A percentile compares a stretch with the other conserved stretches of the same genome.
phyloP scores from a whole-genome alignment of 2,329 filamentous ascomycete species.

The Neobulgaria alba region DNA sequence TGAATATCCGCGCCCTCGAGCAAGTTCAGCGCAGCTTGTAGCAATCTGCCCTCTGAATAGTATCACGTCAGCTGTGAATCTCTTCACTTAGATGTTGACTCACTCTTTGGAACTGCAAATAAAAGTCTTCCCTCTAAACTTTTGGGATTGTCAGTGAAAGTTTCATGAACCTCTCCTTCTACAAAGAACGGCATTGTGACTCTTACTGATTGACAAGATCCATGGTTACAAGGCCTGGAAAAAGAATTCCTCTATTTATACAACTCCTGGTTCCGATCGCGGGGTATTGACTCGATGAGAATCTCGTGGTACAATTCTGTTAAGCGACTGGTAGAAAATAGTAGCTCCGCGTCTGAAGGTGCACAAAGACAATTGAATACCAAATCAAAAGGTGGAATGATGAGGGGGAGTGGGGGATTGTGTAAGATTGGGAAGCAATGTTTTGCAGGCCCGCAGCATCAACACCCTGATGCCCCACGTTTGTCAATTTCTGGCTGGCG shows the following conservation, averaged over 20 bases:
- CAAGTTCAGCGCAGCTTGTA: conserved; percentile 80
- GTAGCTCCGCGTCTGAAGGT: not conserved
- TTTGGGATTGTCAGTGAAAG: conserved; percentile 31
- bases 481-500: no score
- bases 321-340: not conserved
- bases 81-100: conserved; percentile 32
- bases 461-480: no score
- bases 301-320: not conserved
- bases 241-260: not conserved
- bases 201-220: conserved; percentile 54
- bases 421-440: no score
- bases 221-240: conserved; percentile 31
- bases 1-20: conserved; percentile 92
- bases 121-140: conserved; percentile 89
- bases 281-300: conserved; percentile 1
- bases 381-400: not conserved
- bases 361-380: not conserved
- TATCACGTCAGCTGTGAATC: conserved; percentile 7
- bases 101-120: conserved; percentile 98
- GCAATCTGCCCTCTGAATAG: conserved; percentile 75
- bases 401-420: no score
- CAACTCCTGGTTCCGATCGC: conserved; percentile 1
- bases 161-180: conserved; percentile 33
- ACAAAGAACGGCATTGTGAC: conserved; percentile 14
- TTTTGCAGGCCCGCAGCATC: no score